phyloP scores from a whole-genome alignment of 768 basidiomycete species.

The Boletellus emodensis region DNA sequence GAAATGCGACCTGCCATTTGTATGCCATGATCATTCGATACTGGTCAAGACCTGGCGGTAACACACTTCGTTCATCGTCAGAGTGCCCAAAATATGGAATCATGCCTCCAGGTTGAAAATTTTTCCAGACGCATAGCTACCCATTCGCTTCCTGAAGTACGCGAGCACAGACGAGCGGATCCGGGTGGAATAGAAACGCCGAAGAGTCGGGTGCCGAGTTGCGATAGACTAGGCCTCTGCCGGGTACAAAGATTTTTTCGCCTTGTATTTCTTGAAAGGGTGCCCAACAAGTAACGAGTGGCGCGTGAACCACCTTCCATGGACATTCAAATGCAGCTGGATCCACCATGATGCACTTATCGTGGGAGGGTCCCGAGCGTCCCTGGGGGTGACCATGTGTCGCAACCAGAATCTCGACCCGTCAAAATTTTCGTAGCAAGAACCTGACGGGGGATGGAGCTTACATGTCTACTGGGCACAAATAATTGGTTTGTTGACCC shows the following conservation, averaged over 20 bases:
- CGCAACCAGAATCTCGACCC: no score
- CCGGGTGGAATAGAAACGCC: no score
- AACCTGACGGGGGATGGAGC: no score
- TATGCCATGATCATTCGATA: neutral
- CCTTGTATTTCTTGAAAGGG: neutral
- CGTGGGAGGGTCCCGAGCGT: neutral
- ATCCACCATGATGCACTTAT: neutral
- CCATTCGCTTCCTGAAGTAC: no score
- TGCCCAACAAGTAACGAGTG: neutral
- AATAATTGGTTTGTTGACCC: neutral
- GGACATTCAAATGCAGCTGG: neutral
- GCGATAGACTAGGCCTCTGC: neutral
- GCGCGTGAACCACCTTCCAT: neutral
- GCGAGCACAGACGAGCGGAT: neutral
- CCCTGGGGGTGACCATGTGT: neutral
- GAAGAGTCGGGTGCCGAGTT: no score
- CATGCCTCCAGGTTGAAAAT: neutral
- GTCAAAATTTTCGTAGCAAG: no score
- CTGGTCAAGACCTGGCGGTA: neutral
- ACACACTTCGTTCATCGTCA: neutral
- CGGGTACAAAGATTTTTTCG: neutral
- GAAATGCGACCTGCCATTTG: no score
- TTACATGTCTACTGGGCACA: neutral
- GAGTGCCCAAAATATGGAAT: neutral
- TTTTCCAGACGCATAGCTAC: neutral